Evolutionary conservation across 139 green algal genomes (phyloP).

Genomic region (Coelastrella sp.): DNA sequence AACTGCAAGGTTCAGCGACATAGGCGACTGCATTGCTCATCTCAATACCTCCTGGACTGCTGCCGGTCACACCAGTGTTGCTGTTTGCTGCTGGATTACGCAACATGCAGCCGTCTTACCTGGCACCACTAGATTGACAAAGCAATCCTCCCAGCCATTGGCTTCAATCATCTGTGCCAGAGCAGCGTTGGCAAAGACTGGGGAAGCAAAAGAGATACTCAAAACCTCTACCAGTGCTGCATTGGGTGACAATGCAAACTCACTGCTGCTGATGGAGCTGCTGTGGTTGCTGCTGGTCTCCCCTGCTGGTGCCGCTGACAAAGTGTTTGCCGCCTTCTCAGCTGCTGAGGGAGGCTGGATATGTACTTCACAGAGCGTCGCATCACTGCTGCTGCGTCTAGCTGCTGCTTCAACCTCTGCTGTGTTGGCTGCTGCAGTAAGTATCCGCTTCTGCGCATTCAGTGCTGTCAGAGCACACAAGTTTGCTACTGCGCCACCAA

Average conservation of each 20-base stretch:
- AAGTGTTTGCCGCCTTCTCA: no score
- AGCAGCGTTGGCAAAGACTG: slow-evolving; percentile 75
- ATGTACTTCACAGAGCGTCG: neutral
- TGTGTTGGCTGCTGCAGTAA: neutral
- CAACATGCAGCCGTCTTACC: neutral
- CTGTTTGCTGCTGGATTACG: neutral
- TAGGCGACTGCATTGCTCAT: no score
- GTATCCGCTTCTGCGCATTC: neutral
- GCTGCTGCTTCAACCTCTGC: neutral
- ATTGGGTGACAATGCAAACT: neutral
- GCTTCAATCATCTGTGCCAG: slow-evolving; percentile 67
- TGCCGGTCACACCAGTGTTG: neutral
- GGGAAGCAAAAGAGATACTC: slow-evolving; percentile 80
- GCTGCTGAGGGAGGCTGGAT: neutral
- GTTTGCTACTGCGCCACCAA: slow-evolving; percentile 80
- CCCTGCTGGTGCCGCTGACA: neutral
- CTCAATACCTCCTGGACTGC: no score
- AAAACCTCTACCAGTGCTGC: slow-evolving; percentile 47
- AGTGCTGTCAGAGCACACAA: slow-evolving; percentile 70
- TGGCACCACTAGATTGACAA: slow-evolving; percentile 61
- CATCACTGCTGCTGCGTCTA: neutral
- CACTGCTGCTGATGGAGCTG: slow-evolving; percentile 14
- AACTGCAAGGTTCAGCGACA: no score
- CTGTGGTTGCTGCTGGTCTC: neutral
- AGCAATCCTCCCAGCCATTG: slow-evolving; percentile 65